Evolutionary conservation across 768 basidiomycete species (phyloP), one percentile per base, ranked within the genome.

Genomic region (Cystobasidium onofrii): DNA sequence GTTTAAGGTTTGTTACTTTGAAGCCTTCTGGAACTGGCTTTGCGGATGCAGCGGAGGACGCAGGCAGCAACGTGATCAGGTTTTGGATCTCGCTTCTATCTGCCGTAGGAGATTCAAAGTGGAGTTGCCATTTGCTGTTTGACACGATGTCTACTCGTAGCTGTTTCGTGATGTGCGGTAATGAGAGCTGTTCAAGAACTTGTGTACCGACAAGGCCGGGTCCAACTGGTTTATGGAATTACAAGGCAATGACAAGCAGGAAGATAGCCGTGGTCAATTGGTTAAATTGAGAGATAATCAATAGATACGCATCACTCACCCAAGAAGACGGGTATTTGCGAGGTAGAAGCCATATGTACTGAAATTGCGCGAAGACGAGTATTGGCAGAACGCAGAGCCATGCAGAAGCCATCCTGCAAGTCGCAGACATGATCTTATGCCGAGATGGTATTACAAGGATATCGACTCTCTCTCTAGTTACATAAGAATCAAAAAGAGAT

Each of bases 161-260:
- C 61, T 80, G 79, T 31, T 77, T 60, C n/a, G 78, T 78, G 39
- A 86, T 83, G n/a, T 83, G 74, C 1, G 89, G 87, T 41, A 88
- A 85, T 15, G 88, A 83, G 27, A 97, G 85, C 81, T 98, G 96
- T 50, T 85, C 81, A 80, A 98, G 84, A 78, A 98, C 86, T 79
- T 92, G 91, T 46, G 86, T 84, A 33, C 96, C 96, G 29, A 99
- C 96, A 65, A 95, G 89, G 1, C 96, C 96, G 36, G 92, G 86
- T 73, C 96, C 96, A 70, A 97, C 85, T 76, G 96, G 54, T 91
- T 91, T 66, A 97, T 87, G n/a, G n/a, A n/a, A n/a, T n/a, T n/a
- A n/a, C n/a, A n/a, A n/a, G n/a, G n/a, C n/a, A n/a, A n/a, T n/a
- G n/a, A n/a, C 80, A 50, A 15, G 39, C 46, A n/a, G n/a, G 78